Evolutionary conservation across 1,139 yeast species (phyloP).

Genomic region (Trichomonascaceae sp.): DNA sequence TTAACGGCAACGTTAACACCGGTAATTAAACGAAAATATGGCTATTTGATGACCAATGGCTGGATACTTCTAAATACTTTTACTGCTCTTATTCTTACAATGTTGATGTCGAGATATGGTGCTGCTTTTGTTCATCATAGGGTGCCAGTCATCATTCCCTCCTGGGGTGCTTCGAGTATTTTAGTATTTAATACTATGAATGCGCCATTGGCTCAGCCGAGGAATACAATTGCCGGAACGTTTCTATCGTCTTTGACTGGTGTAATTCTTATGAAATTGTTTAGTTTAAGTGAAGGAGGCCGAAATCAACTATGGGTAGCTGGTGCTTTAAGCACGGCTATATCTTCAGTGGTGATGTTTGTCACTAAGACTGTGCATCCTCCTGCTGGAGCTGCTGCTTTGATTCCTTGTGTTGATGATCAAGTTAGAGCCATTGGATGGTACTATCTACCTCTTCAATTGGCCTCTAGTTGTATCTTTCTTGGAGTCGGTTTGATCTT

Average conservation of each 20-base stretch:
- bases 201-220: constrained; percentile 63
- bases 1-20: constrained; percentile 8
- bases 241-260: constrained; percentile 51
- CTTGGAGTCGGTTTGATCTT: constrained; percentile 48
- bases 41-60: constrained; percentile 9
- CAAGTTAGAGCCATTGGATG: constrained; percentile 50
- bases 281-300: constrained; percentile 29
- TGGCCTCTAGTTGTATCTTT: constrained; percentile 47
- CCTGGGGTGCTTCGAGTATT: constrained; percentile 60
- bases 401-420: constrained; percentile 50
- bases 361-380: constrained; percentile 59
- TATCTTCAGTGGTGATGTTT: constrained; percentile 54
- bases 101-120: constrained; percentile 46
- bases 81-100: constrained; percentile 46
- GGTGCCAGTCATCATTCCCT: constrained; percentile 55
- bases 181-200: constrained; percentile 51
- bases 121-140: constrained; percentile 43
- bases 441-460: constrained; percentile 60
- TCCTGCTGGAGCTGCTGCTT: constrained; percentile 70
- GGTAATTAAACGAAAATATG: constrained; percentile 10
- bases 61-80: constrained; percentile 38
- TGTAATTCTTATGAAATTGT: constrained; percentile 50
- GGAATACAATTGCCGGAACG: constrained; percentile 55
- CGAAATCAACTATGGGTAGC: constrained; percentile 50
- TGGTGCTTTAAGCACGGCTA: constrained; percentile 56